These are phyloP conservation scores for Irpex sp. DNA, from an alignment of 1,284 basidiomycete species.

Conservation along the genomic window DNA sequence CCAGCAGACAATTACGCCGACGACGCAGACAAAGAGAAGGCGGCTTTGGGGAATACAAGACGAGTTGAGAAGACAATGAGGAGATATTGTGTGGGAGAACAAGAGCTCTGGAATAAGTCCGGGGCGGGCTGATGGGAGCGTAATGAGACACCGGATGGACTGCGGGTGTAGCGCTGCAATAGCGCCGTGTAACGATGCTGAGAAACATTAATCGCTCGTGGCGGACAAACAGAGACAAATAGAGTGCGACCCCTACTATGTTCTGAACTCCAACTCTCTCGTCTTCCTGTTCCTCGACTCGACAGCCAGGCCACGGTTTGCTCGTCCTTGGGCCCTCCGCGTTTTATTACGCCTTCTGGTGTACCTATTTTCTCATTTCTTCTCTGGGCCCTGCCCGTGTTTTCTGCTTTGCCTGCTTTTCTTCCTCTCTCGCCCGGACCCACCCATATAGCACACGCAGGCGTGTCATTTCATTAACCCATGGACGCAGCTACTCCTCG, in stretches of 20 bases:
- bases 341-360: constrained; percentile 20
- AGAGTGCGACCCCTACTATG: constrained; percentile 1
- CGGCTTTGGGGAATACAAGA: too few species aligned
- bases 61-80: not conserved
- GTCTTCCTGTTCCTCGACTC: constrained; percentile 15
- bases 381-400: constrained; percentile 18
- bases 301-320: constrained; percentile 11
- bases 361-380: constrained; percentile 26
- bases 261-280: not conserved
- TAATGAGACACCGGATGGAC: not conserved
- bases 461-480: constrained; percentile 39
- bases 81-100: not conserved
- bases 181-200: too few species aligned
- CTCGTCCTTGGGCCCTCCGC: constrained; percentile 7
- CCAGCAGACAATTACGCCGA: not conserved
- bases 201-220: not conserved
- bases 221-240: constrained; percentile 14
- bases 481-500: constrained; percentile 35
- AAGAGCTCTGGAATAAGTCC: not conserved
- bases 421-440: constrained; percentile 1
- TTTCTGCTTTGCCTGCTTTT: not conserved
- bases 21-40: too few species aligned
- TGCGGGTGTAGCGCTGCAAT: not conserved
- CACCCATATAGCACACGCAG: constrained; percentile 37
- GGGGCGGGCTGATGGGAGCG: not conserved